Conservation (phyloP, 352 stramenopile species). For the Pythium guiyangense region DNA sequence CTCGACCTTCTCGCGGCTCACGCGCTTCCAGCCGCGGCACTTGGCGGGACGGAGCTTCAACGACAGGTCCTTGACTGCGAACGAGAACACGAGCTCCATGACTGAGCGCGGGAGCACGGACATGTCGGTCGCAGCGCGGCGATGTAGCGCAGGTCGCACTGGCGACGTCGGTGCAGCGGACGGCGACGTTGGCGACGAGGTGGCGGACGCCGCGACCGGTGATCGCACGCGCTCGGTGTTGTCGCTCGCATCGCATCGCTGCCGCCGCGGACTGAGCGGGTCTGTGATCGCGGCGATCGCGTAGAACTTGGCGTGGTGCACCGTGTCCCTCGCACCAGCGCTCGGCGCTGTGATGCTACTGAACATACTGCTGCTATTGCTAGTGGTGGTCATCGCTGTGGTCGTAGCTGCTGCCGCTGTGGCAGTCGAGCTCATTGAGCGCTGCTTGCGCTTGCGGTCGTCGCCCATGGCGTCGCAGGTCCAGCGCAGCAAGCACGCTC, state of each 20-base stretch:
- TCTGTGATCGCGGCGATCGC: slow-evolving; percentile 15
- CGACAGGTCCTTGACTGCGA: slow-evolving; percentile 44
- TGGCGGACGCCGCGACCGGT: no score
- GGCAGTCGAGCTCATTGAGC: background rate
- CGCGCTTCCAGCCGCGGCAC: slow-evolving; percentile 34
- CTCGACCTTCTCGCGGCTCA: slow-evolving; percentile 30
- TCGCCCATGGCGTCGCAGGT: slow-evolving; percentile 4
- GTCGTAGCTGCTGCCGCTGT: no score
- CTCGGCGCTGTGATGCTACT: background rate
- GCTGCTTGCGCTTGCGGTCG: slow-evolving; percentile 17
- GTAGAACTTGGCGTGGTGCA: slow-evolving; percentile 14
- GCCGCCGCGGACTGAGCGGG: slow-evolving; percentile 3
- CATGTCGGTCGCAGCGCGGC: slow-evolving; percentile 15
- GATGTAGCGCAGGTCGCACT: no score
- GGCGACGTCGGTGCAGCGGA: no score
- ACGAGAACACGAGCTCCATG: slow-evolving; percentile 51
- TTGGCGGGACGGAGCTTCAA: slow-evolving; percentile 45
- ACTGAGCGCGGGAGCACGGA: slow-evolving; percentile 36
- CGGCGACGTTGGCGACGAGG: no score
- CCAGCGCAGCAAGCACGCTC: no score
- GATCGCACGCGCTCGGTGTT: background rate
- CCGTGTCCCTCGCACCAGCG: no score
- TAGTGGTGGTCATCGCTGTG: background rate
- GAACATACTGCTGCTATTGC: background rate
- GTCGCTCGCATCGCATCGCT: background rate